Conservation (phyloP, 225 moss, liverwort and hornwort species). For the Polytrichum commune region DNA sequence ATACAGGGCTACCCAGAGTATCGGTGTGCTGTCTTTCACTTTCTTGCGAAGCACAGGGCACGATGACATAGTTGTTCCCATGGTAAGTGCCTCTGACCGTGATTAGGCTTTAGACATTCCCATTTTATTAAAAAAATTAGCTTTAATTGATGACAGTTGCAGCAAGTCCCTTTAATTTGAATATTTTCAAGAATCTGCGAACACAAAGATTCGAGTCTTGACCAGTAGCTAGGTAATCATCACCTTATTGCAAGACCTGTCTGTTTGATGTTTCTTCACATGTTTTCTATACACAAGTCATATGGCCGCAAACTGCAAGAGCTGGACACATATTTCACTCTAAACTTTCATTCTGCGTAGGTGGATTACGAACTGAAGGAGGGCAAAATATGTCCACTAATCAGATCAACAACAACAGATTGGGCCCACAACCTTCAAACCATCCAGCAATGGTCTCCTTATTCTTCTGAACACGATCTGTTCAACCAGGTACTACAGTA, state of each 20-base stretch:
- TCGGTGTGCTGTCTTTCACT: constrained; percentile 31
- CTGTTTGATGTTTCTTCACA: no score
- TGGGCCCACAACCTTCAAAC: constrained; percentile 52
- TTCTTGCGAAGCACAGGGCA: constrained; percentile 32
- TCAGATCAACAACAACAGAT: constrained; percentile 32
- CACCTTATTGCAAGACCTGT: no score
- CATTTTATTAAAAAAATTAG: no score
- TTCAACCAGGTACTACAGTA: constrained; percentile 30
- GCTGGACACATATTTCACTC: no score
- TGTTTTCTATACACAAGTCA: no score
- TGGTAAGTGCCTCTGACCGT: constrained; percentile 24
- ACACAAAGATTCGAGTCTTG: no score
- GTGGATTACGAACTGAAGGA: constrained; percentile 32
- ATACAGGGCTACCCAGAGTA: constrained; percentile 35
- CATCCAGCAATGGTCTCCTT: constrained; percentile 66
- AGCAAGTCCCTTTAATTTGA: no score
- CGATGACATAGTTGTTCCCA: constrained; percentile 45
- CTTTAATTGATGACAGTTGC: no score
- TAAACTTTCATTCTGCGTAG: constrained; percentile 3
- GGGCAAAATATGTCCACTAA: constrained; percentile 24
- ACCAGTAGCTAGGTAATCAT: no score
- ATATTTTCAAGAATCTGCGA: no score
- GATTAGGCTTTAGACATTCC: background rate
- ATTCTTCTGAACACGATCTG: constrained; percentile 37
- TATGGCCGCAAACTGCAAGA: no score